These are phyloP conservation scores for Cephalotrichum gorgonifer DNA, from an alignment of 2,329 filamentous ascomycete species.

Conservation along the genomic window DNA sequence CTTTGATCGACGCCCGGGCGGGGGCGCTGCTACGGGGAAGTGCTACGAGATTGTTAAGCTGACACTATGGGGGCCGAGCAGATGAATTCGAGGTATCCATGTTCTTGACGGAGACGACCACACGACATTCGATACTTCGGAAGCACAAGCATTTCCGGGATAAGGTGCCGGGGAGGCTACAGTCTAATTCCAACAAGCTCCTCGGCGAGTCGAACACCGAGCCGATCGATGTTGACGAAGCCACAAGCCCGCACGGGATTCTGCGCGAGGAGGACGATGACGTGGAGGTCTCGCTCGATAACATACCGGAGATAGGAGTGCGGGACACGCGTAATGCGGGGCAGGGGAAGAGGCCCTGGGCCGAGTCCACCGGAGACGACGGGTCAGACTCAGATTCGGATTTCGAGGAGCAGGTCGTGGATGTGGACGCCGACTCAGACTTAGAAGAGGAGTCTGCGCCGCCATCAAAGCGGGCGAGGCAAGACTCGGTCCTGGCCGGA, in stretches of 20 bases:
- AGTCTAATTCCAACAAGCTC: slow-evolving; percentile 53
- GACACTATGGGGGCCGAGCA: slow-evolving; percentile 23
- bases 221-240: slow-evolving; percentile 41
- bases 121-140: slow-evolving; percentile 74
- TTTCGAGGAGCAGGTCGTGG: slow-evolving; percentile 16
- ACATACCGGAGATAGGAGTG: slow-evolving; percentile 39
- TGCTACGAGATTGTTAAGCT: neutral
- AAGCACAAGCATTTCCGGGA: slow-evolving; percentile 73
- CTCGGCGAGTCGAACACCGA: slow-evolving; percentile 44
- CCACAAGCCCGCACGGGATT: slow-evolving; percentile 21
- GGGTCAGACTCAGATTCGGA: slow-evolving; percentile 12
- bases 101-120: slow-evolving; percentile 79
- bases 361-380: slow-evolving; percentile 2
- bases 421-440: slow-evolving; percentile 24
- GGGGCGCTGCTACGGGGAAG: too few relatives aligned
- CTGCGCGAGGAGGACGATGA: slow-evolving; percentile 51
- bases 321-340: slow-evolving; percentile 11
- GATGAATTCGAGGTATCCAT: slow-evolving; percentile 95
- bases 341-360: slow-evolving; percentile 14
- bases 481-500: slow-evolving; percentile 19
- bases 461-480: slow-evolving; percentile 4
- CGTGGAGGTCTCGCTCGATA: slow-evolving; percentile 38
- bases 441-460: slow-evolving; percentile 22
- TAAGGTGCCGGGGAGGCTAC: slow-evolving; percentile 38
- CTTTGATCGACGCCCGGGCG: neutral